Evolutionary conservation across 768 basidiomycete genomes (phyloP), one percentile per base, ranked within the genome.

Genomic region (Tulasnella sp.): DNA sequence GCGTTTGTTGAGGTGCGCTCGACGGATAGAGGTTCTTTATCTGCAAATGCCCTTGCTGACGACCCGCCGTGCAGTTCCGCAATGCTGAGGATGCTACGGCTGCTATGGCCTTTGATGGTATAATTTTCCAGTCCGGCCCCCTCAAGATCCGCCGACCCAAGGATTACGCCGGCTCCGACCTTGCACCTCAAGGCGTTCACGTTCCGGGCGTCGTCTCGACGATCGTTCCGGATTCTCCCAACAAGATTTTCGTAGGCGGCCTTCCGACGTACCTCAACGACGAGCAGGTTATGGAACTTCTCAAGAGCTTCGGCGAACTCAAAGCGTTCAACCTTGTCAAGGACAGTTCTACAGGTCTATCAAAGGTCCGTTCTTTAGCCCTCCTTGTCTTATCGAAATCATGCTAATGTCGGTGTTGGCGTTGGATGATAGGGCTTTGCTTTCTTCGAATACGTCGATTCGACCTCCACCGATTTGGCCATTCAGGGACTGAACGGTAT

Each of bases 291-390:
- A 94, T 96, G 88, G 97, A 99, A 79, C 80, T 99, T 37, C 84
- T 99, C 75, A 98, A 94, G 84, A 94, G 90, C 78, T 99, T 99
- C 78, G 97, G 97, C 72, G 97, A 98, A 74, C 86, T 99, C 66
- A 94, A 92, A 80, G 94, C 94, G 9, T 99, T 99, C 87, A 98
- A 98, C 78, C 86, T 99, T 62, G 97, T 99, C 72, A 90, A 97
- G 74, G 97, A 99, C 80, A 92, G 91, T 75, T 89, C 89, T 52
- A 93, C 89, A 73, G 93, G 91, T 65, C 82, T 87, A 36, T 96
- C 93, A 8, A 98, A 98, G 86, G 95, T 91, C 74, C n/a, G n/a
- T n/a, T n/a, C n/a, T n/a, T n/a, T n/a, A n/a, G n/a, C 65, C 81
- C 75, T n/a, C 62, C 17, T n/a, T 22, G 1, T 34, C 6, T 52